Conservation (phyloP, 2,329 filamentous ascomycete genomes). For the Parascedosporium putredinis region DNA sequence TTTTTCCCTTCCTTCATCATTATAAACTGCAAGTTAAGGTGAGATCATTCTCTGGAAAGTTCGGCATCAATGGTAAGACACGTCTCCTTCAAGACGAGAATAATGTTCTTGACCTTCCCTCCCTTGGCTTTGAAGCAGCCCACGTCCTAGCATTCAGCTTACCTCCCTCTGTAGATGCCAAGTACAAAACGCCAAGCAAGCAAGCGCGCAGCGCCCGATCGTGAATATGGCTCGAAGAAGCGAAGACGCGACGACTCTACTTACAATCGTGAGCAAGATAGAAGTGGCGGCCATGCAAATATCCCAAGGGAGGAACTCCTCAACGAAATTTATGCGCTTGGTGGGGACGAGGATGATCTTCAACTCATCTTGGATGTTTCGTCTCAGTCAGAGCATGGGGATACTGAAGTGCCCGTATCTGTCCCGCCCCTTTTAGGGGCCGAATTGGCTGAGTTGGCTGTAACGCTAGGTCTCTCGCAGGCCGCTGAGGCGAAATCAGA, state of each 20-base stretch:
- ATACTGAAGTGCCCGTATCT: constrained; percentile 16
- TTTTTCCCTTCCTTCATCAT: too few species aligned
- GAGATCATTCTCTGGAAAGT: too few species aligned
- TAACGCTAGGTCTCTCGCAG: constrained; percentile 27
- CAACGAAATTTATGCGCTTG: constrained; percentile 54
- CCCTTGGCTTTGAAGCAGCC: too few species aligned
- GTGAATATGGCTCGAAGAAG: background rate
- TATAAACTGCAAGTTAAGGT: too few species aligned
- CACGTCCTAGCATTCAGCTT: too few species aligned
- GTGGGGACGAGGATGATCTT: constrained; percentile 54
- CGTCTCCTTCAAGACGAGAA: too few species aligned
- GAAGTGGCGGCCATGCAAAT: constrained; percentile 1
- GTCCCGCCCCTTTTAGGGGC: constrained; percentile 31
- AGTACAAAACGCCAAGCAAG: background rate
- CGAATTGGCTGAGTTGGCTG: constrained; percentile 26
- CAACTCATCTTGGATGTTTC: constrained; percentile 46
- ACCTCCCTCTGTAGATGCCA: too few species aligned
- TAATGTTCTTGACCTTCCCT: too few species aligned
- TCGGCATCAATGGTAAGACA: too few species aligned
- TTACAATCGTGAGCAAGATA: too few species aligned
- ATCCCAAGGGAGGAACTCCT: constrained; percentile 32
- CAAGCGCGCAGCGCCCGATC: too few species aligned
- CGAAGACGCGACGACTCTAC: background rate
- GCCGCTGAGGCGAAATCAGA: too few species aligned
- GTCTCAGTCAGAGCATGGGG: constrained; percentile 27